Base-by-base conservation (phyloP, 2,329 filamentous ascomycete genomes). In the Stylonectria norvegica region DNA sequence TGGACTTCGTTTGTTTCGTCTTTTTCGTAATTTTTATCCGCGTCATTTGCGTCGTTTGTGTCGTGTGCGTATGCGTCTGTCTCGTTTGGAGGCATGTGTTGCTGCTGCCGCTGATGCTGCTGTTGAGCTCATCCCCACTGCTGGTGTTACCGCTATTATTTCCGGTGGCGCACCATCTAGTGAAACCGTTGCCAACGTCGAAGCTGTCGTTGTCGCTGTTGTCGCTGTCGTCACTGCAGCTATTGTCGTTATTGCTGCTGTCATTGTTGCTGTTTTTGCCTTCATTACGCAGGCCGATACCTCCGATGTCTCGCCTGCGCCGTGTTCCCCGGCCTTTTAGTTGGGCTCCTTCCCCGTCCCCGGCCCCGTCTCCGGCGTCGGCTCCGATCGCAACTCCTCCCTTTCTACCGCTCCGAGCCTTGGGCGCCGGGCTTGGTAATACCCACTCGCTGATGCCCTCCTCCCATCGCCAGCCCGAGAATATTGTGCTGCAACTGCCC, bases 361-460 rank as follows among this genome's bases (percentile, higher is more conserved):
- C 17, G 30, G n/a, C 10, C 20, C 30, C 25, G 15, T 29, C 15
- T 14, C 14, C 27, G 20, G 39, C 32, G 31, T 39, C 36, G 34
- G 34, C 34, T 12, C n/a, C 17, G 18, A 12, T 36, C 28, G 32
- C 19, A 31, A 19, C 37, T 43, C 17, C 22, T 4, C 20, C 16
- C 11, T 14, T 25, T 10, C 7, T 17, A 14, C 18, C 36, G 15
- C 23, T 32, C 48, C 43, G 36, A 41, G 37, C 35, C 39, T 51
- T 47, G 15, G 40, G 25, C 12, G 28, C 37, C 22, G 51, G 50
- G 25, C 47, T 52, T 9, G 47, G 47, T 20, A 56, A 40, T 23
- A 67, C 60, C 66, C 65, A 68, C 42, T 69, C 66, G 37, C 65
- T 63, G 18, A 69, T 67, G 14, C 63, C 64, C 28, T 67, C 64